Base-by-base conservation (phyloP, 2,329 filamentous ascomycete genomes). In the Monilinia fructicola region DNA sequence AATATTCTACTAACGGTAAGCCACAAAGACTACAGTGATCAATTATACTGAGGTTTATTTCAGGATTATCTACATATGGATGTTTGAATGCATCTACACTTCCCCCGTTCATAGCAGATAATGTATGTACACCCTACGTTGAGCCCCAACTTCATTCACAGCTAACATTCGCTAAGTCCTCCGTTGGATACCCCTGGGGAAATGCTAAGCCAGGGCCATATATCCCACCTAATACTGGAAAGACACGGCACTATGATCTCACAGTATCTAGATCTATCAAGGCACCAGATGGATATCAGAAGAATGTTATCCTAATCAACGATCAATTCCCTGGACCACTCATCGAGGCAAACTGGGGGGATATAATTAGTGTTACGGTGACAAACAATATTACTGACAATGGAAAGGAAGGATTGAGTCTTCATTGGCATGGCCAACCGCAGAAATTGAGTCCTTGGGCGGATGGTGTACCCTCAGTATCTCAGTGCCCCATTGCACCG, bases 401-500 rank as follows among this genome's bases (percentile, higher is more conserved):
- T 54, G 68, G 67, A 42, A 64, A 70, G 52, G 72, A 76, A 63
- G 70, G 73, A 46, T 78, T 67, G 76, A 77, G 77, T 72, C 75
- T 68, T 73, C 66, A 85, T 80, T 58, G 78, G 78, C 21, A 82
- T 82, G 83, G 81, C 28, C 69, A 85, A 42, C 78, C 80, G 21
- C 81, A 85, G 70, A 74, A 66, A 58, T 35, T 46, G 18, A 69
- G 61, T 26, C 71, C 65, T 65, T 76, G 77, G 62, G 54, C 52
- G 69, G 80, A 82, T 69, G 80, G 80, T 14, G 77, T 78, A 0
- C 77, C 77, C 44, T 78, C 81, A 14, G 74, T 84, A 16, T 81
- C 81, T 6, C 87, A 91, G 74, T 92, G 89, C 69, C 87, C 89
- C 2, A 85, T 90, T 66, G 77, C 84, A 0, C 82, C 83, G 0